Evolutionary conservation across 257 asterid genomes (phyloP), one percentile per base, ranked within the genome.

Genomic region (Ballota nigra): DNA sequence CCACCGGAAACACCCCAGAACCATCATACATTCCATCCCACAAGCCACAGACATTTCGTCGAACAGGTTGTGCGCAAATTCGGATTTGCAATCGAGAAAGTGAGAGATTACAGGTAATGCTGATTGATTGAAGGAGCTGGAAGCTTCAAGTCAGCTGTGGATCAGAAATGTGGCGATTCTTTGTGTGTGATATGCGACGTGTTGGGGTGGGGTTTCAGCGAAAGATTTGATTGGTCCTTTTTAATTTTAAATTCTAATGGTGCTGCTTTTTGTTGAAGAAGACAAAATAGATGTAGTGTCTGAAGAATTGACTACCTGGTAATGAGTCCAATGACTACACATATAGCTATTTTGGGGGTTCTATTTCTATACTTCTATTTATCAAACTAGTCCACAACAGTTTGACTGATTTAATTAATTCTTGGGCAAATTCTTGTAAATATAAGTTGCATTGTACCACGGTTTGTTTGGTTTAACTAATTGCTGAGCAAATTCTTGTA

Each of bases 1-100:
- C 99, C 99, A 95, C 29, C 99, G 91, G 66, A 89, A 28, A 74
- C 99, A 95, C 11, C 97, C 99, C 16, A 88, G 16, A 45, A 81
- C 78, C 64, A 92, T 77, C 12, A 92, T 89, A 76, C 92, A 84
- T 56, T 88, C 97, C 58, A 89, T 81, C 23, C 97, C 97, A 68
- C 97, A 90, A 5, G 83, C 57, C 59, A 92, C 85, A 52, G 98
- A 87, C 97, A 90, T 92, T 75, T 78, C 74, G 67, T 33, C 59
- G 29, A 74, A 41, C 58, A 47, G 55, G 5, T 66, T 43, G 63
- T 6, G 60, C 6, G 57, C 68, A 6, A 28, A 45, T 49, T 7
- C 29, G 2, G 20, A 33, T 63, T 33, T 38, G 24, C 67, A 22
- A 31, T 13, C 11, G 8, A 23, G 22, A 43, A 29, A 38, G 47